Evolutionary conservation across 2,329 filamentous ascomycete genomes (phyloP).

Genomic region (Huntiella savannae): DNA sequence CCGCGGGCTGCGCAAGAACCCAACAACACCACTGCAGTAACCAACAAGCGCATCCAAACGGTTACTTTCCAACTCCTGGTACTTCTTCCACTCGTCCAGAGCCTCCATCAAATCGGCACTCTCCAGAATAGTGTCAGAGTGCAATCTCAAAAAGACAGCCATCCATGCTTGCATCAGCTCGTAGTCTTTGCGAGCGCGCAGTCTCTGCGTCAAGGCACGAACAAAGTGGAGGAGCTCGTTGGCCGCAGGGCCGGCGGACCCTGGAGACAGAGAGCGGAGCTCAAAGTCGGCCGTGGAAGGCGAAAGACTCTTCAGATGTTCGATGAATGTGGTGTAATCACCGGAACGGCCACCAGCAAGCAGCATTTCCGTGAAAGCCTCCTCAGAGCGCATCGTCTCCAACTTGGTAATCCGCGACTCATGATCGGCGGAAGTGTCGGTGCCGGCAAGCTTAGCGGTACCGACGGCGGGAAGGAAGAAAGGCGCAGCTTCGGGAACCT

Average conservation of each 20-base stretch:
- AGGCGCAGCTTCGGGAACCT: slow-evolving; percentile 80
- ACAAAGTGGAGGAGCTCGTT: slow-evolving; percentile 69
- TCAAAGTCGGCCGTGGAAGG: slow-evolving; percentile 81
- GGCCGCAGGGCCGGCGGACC: slow-evolving; percentile 24
- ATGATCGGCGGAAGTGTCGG: slow-evolving; percentile 21
- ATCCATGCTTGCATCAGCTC: slow-evolving; percentile 96
- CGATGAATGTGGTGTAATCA: slow-evolving; percentile 50
- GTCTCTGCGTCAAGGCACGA: slow-evolving; percentile 51
- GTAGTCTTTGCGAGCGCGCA: slow-evolving; percentile 59
- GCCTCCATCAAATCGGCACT: slow-evolving; percentile 34
- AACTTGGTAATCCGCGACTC: slow-evolving; percentile 51
- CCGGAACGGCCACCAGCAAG: slow-evolving; percentile 31
- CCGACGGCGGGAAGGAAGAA: slow-evolving; percentile 68
- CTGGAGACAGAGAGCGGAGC: slow-evolving; percentile 54
- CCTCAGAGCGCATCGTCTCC: slow-evolving; percentile 37
- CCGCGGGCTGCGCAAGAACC: slow-evolving; percentile 51
- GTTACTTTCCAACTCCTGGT: slow-evolving; percentile 51
- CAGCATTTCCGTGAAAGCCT: slow-evolving; percentile 39
- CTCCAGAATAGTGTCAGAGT: slow-evolving; percentile 39
- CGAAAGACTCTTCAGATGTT: slow-evolving; percentile 60
- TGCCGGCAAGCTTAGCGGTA: slow-evolving; percentile 15
- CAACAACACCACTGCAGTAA: slow-evolving; percentile 72
- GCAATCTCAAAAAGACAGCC: slow-evolving; percentile 73
- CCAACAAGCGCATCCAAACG: slow-evolving; percentile 61
- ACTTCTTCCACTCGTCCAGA: slow-evolving; percentile 49